Percentiles rank a stretch among this genome's conserved stretches.
Conservation (phyloP, 352 stramenopile species). For the Blastocystis hominis region DNA sequence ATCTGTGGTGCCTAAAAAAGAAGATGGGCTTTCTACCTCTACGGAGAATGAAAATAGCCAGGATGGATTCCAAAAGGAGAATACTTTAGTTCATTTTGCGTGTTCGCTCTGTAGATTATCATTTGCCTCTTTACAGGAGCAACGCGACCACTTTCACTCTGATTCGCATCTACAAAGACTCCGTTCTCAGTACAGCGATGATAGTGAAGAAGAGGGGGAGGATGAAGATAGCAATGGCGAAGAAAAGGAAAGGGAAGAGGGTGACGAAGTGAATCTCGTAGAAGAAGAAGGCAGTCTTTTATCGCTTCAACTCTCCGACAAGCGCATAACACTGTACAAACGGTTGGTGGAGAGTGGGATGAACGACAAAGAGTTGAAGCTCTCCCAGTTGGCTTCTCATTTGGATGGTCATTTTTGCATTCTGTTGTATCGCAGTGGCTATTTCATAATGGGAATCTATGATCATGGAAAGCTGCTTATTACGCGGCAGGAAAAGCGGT, state of each 20-base stretch:
- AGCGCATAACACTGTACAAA: slow-evolving; percentile 61
- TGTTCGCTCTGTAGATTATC: slow-evolving; percentile 64
- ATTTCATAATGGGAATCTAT: slow-evolving; percentile 75
- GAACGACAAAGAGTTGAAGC: slow-evolving; percentile 61
- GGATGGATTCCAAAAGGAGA: background rate
- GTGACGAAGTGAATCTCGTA: slow-evolving; percentile 57
- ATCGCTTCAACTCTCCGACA: slow-evolving; percentile 62
- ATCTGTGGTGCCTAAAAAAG: background rate
- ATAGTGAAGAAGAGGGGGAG: slow-evolving; percentile 61
- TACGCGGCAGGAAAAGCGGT: slow-evolving; percentile 77
- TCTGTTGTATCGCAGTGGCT: slow-evolving; percentile 72
- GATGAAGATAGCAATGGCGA: slow-evolving; percentile 56
- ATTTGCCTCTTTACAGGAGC: slow-evolving; percentile 71
- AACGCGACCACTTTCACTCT: slow-evolving; percentile 75
- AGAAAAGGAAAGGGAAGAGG: slow-evolving; percentile 22
- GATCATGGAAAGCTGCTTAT: slow-evolving; percentile 74
- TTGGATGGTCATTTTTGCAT: slow-evolving; percentile 72
- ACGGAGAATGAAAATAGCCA: background rate
- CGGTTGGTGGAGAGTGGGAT: slow-evolving; percentile 61
- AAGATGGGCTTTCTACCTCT: background rate
- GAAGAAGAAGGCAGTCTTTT: slow-evolving; percentile 63
- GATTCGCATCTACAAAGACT: slow-evolving; percentile 72
- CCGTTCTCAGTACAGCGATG: slow-evolving; percentile 68
- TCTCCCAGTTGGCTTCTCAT: background rate
- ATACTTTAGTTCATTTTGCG: slow-evolving; percentile 36